Conservation (phyloP, 1,139 yeast genomes). For the Kodamaea arcana region DNA sequence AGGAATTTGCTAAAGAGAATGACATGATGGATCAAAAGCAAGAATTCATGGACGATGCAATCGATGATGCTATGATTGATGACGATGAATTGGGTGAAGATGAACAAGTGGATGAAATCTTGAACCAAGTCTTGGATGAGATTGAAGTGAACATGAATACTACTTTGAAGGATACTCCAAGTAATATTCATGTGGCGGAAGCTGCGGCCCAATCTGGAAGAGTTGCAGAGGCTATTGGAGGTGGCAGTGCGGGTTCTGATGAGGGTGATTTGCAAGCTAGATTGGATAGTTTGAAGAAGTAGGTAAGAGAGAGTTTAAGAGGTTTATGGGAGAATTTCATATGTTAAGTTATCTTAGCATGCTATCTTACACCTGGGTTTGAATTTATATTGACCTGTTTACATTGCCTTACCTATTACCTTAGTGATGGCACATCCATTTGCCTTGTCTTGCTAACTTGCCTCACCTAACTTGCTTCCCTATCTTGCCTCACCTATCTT, state of each 20-base stretch:
- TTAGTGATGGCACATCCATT: no score
- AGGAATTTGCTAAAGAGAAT: slow-evolving; percentile 91
- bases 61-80: slow-evolving; percentile 90
- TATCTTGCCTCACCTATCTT: no score
- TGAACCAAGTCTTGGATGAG: slow-evolving; percentile 88
- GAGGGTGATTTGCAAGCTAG: slow-evolving; percentile 91
- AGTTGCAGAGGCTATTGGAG: slow-evolving; percentile 37
- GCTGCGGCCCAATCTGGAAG: slow-evolving; percentile 25
- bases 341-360: no score
- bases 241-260: slow-evolving; percentile 29
- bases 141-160: slow-evolving; percentile 85
- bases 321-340: no score
- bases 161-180: slow-evolving; percentile 66
- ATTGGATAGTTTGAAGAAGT: slow-evolving; percentile 71
- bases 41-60: slow-evolving; percentile 97
- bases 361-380: no score
- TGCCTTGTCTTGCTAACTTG: no score
- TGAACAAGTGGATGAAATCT: slow-evolving; percentile 91
- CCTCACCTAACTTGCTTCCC: no score
- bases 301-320: no score
- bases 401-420: no score
- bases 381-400: no score
- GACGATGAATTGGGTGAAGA: slow-evolving; percentile 64
- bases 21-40: slow-evolving; percentile 98
- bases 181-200: slow-evolving; percentile 33